Conservation (phyloP, 2,329 filamentous ascomycete species). For the Calonectria henricotiae region DNA sequence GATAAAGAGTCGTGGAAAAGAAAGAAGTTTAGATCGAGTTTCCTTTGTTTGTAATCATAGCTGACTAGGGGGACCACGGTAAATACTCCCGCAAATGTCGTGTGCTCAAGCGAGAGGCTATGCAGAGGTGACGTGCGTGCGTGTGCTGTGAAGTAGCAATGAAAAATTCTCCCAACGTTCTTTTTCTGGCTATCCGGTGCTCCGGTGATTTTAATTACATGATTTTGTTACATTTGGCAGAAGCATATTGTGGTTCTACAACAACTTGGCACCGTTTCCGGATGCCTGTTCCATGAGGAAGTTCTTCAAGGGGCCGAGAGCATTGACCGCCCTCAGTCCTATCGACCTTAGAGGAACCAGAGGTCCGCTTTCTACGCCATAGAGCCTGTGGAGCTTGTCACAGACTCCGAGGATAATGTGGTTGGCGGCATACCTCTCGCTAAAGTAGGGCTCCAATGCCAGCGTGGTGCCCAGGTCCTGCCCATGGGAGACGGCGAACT, state of each 20-base stretch:
- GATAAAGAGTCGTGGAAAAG: slow-evolving; percentile 61
- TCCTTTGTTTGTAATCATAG: slow-evolving; percentile 62
- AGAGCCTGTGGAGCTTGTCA: slow-evolving; percentile 94
- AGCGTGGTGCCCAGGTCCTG: slow-evolving; percentile 88
- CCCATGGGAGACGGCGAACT: slow-evolving; percentile 84
- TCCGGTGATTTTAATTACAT: slow-evolving; percentile 38
- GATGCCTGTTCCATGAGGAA: slow-evolving; percentile 87
- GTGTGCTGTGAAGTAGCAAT: slow-evolving; percentile 49
- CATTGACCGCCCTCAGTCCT: slow-evolving; percentile 84
- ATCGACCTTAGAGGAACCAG: slow-evolving; percentile 85
- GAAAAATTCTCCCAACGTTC: slow-evolving; percentile 44
- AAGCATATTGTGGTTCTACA: slow-evolving; percentile 46
- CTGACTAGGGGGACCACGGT: slow-evolving; percentile 57
- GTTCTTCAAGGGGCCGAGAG: slow-evolving; percentile 82
- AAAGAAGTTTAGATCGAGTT: slow-evolving; percentile 56
- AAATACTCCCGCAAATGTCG: slow-evolving; percentile 58
- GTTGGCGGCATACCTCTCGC: slow-evolving; percentile 87
- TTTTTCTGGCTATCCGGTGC: slow-evolving; percentile 28
- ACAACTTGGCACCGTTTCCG: slow-evolving; percentile 68
- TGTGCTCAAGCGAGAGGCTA: slow-evolving; percentile 52
- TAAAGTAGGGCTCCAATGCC: slow-evolving; percentile 85
- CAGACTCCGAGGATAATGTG: slow-evolving; percentile 84
- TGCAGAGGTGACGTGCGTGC: slow-evolving; percentile 48
- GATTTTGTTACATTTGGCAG: slow-evolving; percentile 32
- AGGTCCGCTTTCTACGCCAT: slow-evolving; percentile 85